Evolutionary conservation across 768 basidiomycete genomes (phyloP).

Genomic region (Kwoniella newhampshirensis): DNA sequence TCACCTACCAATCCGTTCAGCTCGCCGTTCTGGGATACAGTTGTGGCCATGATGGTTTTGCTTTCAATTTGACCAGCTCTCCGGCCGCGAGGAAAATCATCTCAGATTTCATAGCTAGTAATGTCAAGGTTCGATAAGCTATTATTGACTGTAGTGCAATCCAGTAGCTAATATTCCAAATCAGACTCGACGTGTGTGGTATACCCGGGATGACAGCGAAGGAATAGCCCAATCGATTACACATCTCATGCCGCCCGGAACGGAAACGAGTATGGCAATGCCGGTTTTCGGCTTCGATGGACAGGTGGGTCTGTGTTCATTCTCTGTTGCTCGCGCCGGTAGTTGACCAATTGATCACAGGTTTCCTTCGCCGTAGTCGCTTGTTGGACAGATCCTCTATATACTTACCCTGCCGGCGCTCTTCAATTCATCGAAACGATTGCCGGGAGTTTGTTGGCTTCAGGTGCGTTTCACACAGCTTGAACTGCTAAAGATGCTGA

Average conservation of each 20-base stretch:
- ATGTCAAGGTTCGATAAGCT: conserved; percentile 35
- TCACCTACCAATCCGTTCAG: conserved; percentile 24
- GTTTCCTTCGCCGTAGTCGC: conserved; percentile 48
- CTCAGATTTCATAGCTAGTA: conserved; percentile 47
- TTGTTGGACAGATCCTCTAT: conserved; percentile 50
- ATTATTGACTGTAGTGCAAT: neutral
- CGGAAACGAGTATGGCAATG: conserved; percentile 46
- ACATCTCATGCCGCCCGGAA: conserved; percentile 46
- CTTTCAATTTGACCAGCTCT: conserved; percentile 45
- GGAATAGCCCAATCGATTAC: conserved; percentile 42
- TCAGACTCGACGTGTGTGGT: conserved; percentile 46
- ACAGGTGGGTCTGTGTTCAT: conserved; percentile 18
- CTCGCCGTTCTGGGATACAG: conserved; percentile 45
- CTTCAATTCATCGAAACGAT: conserved; percentile 51
- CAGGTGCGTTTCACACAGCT: conserved; percentile 31
- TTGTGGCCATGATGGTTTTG: conserved; percentile 32
- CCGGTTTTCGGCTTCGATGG: conserved; percentile 51
- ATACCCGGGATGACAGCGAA: conserved; percentile 46
- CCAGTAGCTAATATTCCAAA: neutral
- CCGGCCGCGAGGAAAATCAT: conserved; percentile 43
- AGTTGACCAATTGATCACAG: conserved; percentile 3
- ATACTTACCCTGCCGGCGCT: conserved; percentile 44
- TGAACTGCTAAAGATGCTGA: no score
- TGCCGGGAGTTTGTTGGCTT: conserved; percentile 46
- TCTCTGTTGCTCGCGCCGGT: neutral